These are phyloP conservation scores for Fusarium newnesense DNA, from an alignment of 2,329 filamentous ascomycete species.

Conservation along the genomic window DNA sequence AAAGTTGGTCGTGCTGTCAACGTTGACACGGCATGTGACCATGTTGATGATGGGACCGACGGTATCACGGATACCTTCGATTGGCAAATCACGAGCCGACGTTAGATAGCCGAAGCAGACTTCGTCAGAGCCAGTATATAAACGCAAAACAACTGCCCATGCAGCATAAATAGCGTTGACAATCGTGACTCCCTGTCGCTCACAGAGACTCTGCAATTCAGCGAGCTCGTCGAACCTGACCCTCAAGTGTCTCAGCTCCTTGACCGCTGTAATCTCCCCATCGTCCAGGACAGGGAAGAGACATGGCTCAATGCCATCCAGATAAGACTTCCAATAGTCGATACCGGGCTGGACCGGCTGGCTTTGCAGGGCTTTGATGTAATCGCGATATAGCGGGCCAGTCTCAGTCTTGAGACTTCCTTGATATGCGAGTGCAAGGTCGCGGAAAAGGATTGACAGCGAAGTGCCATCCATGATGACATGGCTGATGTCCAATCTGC, in stretches of 20 bases:
- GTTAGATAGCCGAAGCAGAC: slow-evolving; percentile 65
- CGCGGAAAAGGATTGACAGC: slow-evolving; percentile 35
- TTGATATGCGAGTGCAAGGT: slow-evolving; percentile 27
- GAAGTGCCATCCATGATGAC: slow-evolving; percentile 38
- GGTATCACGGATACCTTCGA: slow-evolving; percentile 58
- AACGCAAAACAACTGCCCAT: slow-evolving; percentile 31
- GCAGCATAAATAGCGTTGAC: slow-evolving; percentile 37
- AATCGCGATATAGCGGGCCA: slow-evolving; percentile 32
- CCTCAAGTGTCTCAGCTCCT: slow-evolving; percentile 29
- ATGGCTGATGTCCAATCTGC: slow-evolving; percentile 38
- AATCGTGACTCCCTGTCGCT: slow-evolving; percentile 19
- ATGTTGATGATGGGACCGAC: slow-evolving; percentile 67
- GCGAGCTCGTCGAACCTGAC: slow-evolving; percentile 30
- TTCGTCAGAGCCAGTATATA: slow-evolving; percentile 57
- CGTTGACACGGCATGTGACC: slow-evolving; percentile 60
- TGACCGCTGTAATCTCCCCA: slow-evolving; percentile 1
- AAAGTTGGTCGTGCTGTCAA: slow-evolving; percentile 26
- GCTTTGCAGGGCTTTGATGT: slow-evolving; percentile 22
- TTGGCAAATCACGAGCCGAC: slow-evolving; percentile 61
- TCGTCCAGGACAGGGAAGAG: slow-evolving; percentile 34
- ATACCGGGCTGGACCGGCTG: slow-evolving; percentile 5
- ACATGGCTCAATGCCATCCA: slow-evolving; percentile 28
- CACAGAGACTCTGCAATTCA: slow-evolving; percentile 19
- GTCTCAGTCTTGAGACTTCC: background rate
- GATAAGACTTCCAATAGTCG: slow-evolving; percentile 31